phyloP scores from a whole-genome alignment of 768 basidiomycete species.

The Mycena kentingensis region DNA sequence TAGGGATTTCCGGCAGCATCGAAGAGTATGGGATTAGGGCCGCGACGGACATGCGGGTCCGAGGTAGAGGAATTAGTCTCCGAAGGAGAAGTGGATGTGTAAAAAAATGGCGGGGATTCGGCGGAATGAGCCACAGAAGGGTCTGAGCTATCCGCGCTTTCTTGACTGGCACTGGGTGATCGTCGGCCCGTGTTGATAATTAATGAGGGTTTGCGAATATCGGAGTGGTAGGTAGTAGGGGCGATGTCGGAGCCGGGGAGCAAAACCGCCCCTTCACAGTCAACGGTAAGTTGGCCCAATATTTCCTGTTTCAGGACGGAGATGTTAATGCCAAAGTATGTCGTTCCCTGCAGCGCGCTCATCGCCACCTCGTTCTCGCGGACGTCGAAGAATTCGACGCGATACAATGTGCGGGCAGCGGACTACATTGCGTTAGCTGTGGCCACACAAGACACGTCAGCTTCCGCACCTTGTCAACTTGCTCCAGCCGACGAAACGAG shows the following conservation, averaged over 20 bases:
- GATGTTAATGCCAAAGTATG: constrained; percentile 55
- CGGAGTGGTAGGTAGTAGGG: constrained; percentile 35
- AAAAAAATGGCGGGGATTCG: constrained; percentile 30
- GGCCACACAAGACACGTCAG: background rate
- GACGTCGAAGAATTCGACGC: constrained; percentile 69
- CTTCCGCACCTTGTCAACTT: constrained; percentile 11
- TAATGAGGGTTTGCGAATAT: constrained; percentile 37
- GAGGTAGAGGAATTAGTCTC: constrained; percentile 17
- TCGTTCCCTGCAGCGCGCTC: constrained; percentile 48
- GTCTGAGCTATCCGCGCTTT: constrained; percentile 17
- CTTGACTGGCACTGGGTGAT: constrained; percentile 30
- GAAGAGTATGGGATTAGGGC: constrained; percentile 41
- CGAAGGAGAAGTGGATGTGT: constrained; percentile 28
- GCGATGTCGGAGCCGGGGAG: constrained; percentile 21
- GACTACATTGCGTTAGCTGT: constrained; percentile 7
- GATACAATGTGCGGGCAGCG: constrained; percentile 41
- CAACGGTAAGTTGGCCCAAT: constrained; percentile 2
- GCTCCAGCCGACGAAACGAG: constrained; percentile 11
- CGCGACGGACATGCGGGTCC: constrained; percentile 33
- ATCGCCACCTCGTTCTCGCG: constrained; percentile 57
- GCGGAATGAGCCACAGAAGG: constrained; percentile 10
- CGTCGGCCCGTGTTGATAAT: constrained; percentile 27
- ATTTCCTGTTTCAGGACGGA: constrained; percentile 41
- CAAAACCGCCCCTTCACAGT: constrained; percentile 15
- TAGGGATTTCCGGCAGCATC: constrained; percentile 35